Percentiles rank a stretch among this genome's conserved stretches.
phyloP scores from a whole-genome alignment of 2,329 filamentous ascomycete genomes.

The Stachybotrys elegans region DNA sequence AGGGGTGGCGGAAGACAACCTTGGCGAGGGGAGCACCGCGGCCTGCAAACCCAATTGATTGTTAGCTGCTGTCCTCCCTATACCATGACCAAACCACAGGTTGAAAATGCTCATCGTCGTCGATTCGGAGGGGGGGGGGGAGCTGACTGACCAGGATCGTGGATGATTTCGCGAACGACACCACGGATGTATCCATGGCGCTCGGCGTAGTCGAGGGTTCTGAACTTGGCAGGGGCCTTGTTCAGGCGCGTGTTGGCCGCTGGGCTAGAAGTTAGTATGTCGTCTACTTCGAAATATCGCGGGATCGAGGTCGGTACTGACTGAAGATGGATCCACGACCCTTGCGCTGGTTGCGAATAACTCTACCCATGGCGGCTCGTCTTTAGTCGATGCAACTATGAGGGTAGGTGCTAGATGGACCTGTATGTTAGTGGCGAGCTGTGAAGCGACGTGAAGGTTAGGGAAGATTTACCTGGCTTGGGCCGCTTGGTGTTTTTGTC shows the following conservation, averaged over 20 bases:
- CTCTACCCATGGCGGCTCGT: slow-evolving; percentile 47
- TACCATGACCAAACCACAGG: background rate
- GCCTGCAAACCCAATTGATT: slow-evolving; percentile 27
- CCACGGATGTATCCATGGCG: slow-evolving; percentile 96
- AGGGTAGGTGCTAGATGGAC: slow-evolving; percentile 25
- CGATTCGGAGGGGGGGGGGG: slow-evolving; percentile 11
- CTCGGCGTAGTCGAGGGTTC: slow-evolving; percentile 93
- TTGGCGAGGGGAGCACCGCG: slow-evolving; percentile 97
- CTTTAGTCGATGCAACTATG: slow-evolving; percentile 27
- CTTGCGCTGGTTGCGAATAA: slow-evolving; percentile 63
- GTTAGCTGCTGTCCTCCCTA: slow-evolving; percentile 16
- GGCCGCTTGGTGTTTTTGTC: slow-evolving; percentile 35
- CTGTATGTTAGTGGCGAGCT: slow-evolving; percentile 23
- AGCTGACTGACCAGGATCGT: slow-evolving; percentile 71
- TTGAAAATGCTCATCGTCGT: too few relatives aligned
- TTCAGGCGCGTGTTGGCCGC: slow-evolving; percentile 84
- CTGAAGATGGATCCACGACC: slow-evolving; percentile 56
- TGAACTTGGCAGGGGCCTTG: slow-evolving; percentile 82
- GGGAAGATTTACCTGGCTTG: slow-evolving; percentile 30
- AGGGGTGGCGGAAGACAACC: slow-evolving; percentile 95
- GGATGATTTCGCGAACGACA: slow-evolving; percentile 98
- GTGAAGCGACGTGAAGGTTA: slow-evolving; percentile 17
- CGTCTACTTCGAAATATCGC: slow-evolving; percentile 17
- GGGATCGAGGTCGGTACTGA: slow-evolving; percentile 29
- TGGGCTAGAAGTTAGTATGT: slow-evolving; percentile 33